Base-by-base conservation (phyloP, 1,139 yeast genomes). In the Taphrina flavorubra region DNA sequence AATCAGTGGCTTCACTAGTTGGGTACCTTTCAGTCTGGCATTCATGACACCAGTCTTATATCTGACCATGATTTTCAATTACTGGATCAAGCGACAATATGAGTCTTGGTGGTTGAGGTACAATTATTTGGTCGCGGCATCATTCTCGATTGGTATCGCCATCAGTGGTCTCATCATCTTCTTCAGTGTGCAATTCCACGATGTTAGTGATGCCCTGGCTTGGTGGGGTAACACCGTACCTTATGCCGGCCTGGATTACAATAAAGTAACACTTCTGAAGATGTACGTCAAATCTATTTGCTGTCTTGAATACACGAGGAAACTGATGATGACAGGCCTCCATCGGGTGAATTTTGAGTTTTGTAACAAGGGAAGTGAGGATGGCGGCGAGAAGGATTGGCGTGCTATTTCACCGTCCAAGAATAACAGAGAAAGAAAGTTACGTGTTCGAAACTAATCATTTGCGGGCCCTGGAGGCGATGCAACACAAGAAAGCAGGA, bases 21-120 rank as follows among this genome's bases (percentile, higher is more conserved):
- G 83, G 69, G 87, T 87, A 1, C 87, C 88, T 0, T 84, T 80
- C 74, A 81, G 83, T 68, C 76, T 79, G 3, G 60, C 49, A 56
- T 56, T 39, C 60, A 40, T 40, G 49, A 25, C 18, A 39, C 60
- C 60, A 39, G 47, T 14, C 13, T 81, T 83, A 69, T 77, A 79
- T 3, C 82, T 84, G 46, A 86, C 87, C 47, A 78, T 84, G 65
- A 71, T 79, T 14, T 85, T 85, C 76, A 84, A 84, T 66, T 85
- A 78, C 77, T 82, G 79, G 76, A 75, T 85, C 70, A 84, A 83
- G 73, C 79, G 82, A 63, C 79, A 78, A 72, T 83, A 81, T 78
- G 82, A 84, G 75, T 81, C 81, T 72, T 86, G 89, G 89, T 86
- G 89, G 89, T 79, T 85, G 57, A 57, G 61, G 47, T 63, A 63